phyloP scores from a whole-genome alignment of 768 basidiomycete genomes.

The Guyanaporus albipodus region DNA sequence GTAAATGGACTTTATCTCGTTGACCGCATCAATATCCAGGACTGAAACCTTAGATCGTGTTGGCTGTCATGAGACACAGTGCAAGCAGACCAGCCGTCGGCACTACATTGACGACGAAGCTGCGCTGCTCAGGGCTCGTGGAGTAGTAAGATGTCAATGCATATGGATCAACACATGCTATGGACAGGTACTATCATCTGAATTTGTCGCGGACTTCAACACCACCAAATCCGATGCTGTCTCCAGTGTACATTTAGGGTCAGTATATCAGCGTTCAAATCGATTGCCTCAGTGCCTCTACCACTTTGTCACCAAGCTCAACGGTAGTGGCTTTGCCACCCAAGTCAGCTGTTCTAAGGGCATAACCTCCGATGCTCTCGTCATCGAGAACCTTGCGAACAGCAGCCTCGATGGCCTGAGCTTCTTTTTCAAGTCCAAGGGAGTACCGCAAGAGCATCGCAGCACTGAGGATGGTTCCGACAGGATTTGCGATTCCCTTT shows the following conservation, averaged over 20 bases:
- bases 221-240: too few relatives aligned
- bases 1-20: constrained; percentile 5
- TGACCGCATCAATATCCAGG: too few relatives aligned
- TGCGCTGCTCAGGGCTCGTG: too few relatives aligned
- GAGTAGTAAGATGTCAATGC: too few relatives aligned
- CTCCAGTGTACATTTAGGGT: not conserved
- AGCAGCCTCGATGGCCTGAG: constrained; percentile 83
- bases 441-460: constrained; percentile 95
- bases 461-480: constrained; percentile 91
- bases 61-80: not conserved
- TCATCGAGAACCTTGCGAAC: constrained; percentile 85
- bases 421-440: constrained; percentile 81
- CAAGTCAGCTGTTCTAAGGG: constrained; percentile 81
- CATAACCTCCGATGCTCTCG: constrained; percentile 63
- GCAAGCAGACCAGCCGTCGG: too few relatives aligned
- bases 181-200: too few relatives aligned
- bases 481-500: constrained; percentile 88
- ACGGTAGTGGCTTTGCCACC: constrained; percentile 72
- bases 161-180: too few relatives aligned
- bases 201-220: too few relatives aligned
- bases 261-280: constrained; percentile 34
- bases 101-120: too few relatives aligned
- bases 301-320: constrained; percentile 81
- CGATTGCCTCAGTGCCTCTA: constrained; percentile 62
- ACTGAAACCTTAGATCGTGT: not conserved